A percentile compares a stretch with the other conserved stretches of the same genome.
phyloP scores from a whole-genome alignment of 441 rosid genomes.

The Euphorbia celastroides region DNA sequence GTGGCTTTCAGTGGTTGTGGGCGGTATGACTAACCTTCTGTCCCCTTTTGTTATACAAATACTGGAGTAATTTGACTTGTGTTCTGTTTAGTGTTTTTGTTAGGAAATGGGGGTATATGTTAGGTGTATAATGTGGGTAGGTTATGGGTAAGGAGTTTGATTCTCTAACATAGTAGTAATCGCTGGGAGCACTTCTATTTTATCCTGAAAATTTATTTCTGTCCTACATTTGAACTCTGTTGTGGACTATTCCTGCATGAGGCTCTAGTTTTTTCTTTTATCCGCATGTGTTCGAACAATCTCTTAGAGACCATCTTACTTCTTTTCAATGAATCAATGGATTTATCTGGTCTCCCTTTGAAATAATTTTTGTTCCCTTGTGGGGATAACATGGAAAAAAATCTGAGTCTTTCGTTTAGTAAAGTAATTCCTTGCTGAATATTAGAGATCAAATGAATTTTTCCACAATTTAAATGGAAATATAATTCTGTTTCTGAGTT shows the following conservation, averaged over 20 bases:
- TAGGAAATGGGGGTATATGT: slow-evolving; percentile 27
- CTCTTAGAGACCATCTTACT: no score
- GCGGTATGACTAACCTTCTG: slow-evolving; percentile 16
- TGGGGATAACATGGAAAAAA: no score
- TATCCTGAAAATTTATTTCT: neutral
- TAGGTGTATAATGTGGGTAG: slow-evolving; percentile 31
- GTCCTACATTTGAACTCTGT: slow-evolving; percentile 14
- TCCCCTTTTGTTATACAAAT: slow-evolving; percentile 9
- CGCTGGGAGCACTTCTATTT: slow-evolving; percentile 18
- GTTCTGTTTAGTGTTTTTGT: slow-evolving; percentile 17
- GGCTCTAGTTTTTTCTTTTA: no score
- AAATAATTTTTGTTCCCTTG: no score
- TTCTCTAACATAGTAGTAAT: slow-evolving; percentile 29
- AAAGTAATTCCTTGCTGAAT: no score
- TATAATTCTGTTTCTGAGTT: no score
- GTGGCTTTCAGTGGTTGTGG: slow-evolving; percentile 10
- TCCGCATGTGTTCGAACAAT: neutral
- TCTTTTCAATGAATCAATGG: no score
- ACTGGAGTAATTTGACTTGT: slow-evolving; percentile 7
- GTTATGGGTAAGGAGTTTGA: slow-evolving; percentile 16
- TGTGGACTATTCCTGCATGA: slow-evolving; percentile 22
- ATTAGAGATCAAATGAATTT: no score
- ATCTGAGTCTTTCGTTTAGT: no score
- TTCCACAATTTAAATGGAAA: no score
- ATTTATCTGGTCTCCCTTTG: no score